Conservation (phyloP, 2,329 filamentous ascomycete genomes). For the Diaporthe nobilis region DNA sequence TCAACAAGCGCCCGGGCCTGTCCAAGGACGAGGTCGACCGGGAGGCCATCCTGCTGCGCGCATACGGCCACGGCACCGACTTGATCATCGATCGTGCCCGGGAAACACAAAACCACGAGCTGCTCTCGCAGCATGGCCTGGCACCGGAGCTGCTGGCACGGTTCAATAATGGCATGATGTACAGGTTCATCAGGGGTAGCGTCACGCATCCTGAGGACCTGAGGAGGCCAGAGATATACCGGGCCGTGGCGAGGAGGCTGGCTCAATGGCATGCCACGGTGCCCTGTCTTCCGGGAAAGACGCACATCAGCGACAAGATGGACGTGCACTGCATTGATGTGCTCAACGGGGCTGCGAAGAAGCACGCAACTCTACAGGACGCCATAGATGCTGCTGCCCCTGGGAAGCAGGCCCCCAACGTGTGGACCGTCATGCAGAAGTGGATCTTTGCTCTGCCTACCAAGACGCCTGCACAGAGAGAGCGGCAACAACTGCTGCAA, state of each 20-base stretch:
- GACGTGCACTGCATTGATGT: constrained; percentile 43
- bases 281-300: constrained; percentile 65
- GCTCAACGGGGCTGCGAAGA: constrained; percentile 49
- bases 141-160: constrained; percentile 90
- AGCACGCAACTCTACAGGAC: constrained; percentile 55
- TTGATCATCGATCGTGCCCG: constrained; percentile 96
- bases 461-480: constrained; percentile 76
- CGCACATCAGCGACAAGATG: constrained; percentile 54
- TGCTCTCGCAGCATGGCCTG: constrained; percentile 85
- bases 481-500: constrained; percentile 78
- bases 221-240: constrained; percentile 80
- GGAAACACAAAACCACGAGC: constrained; percentile 83
- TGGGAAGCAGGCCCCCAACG: constrained; percentile 82
- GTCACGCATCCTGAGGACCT: constrained; percentile 87
- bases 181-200: constrained; percentile 87
- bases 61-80: constrained; percentile 95
- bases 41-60: constrained; percentile 89
- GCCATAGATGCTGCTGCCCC: constrained; percentile 68
- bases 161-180: constrained; percentile 96
- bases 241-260: constrained; percentile 85
- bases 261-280: constrained; percentile 92
- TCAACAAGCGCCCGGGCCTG: constrained; percentile 76
- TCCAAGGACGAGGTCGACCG: constrained; percentile 84
- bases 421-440: constrained; percentile 96
- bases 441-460: constrained; percentile 91